Conservation (phyloP, 192 early-diverging fungal genomes). For the Coemansia asiatica region DNA sequence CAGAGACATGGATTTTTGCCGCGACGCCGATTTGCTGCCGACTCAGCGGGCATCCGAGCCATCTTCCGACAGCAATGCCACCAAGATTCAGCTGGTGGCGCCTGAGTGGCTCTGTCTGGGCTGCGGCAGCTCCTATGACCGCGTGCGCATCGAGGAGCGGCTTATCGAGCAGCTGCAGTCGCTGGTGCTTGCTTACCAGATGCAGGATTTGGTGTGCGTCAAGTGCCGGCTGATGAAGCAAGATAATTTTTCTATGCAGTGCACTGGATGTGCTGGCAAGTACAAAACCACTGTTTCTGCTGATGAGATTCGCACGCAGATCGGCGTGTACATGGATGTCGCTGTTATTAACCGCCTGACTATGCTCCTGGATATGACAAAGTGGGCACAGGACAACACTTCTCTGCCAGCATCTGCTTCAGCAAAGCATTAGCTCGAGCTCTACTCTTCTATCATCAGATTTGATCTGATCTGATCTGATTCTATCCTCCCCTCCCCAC, state of each 20-base stretch:
- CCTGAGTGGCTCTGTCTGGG: slow-evolving; percentile 71
- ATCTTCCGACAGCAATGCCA: slow-evolving; percentile 8
- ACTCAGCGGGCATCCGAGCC: slow-evolving; percentile 22
- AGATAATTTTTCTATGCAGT: slow-evolving; percentile 73
- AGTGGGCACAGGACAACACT: slow-evolving; percentile 18
- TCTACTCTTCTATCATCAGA: too few species aligned
- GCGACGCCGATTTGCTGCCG: slow-evolving; percentile 71
- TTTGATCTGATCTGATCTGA: slow-evolving; percentile 1
- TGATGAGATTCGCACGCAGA: slow-evolving; percentile 19
- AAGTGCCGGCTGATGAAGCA: slow-evolving; percentile 80
- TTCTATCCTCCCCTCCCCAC: slow-evolving; percentile 3
- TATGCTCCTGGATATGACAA: slow-evolving; percentile 39
- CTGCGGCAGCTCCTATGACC: slow-evolving; percentile 82
- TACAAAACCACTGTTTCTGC: slow-evolving; percentile 38
- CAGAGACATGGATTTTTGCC: slow-evolving; percentile 88
- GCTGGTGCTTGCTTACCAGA: slow-evolving; percentile 73
- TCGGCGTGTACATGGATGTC: slow-evolving; percentile 42
- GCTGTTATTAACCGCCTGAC: slow-evolving; percentile 25
- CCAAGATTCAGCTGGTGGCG: not conserved
- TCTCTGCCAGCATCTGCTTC: not conserved
- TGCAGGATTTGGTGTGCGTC: slow-evolving; percentile 82
- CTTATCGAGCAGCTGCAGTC: slow-evolving; percentile 74
- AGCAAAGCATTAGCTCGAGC: too few species aligned
- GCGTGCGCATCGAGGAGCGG: slow-evolving; percentile 73
- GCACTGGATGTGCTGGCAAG: slow-evolving; percentile 69